These are phyloP conservation scores for Phanerochaete sordida DNA, from an alignment of 768 basidiomycete species.

Conservation along the genomic window DNA sequence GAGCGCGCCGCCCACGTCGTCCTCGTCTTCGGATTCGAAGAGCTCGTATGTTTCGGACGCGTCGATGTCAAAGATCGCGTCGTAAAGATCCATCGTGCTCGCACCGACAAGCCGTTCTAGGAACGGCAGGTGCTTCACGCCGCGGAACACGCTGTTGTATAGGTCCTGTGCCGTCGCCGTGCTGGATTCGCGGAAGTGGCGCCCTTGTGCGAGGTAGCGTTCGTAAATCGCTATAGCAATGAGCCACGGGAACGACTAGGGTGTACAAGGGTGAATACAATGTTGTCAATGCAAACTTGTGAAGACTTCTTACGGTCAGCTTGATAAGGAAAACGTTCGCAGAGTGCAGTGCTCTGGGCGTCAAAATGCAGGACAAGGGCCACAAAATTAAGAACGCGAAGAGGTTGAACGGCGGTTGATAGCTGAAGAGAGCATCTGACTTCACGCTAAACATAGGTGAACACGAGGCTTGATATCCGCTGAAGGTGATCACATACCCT, in stretches of 20 bases:
- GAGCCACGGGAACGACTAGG: slow-evolving; percentile 72
- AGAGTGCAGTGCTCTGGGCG: slow-evolving; percentile 77
- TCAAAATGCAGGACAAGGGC: slow-evolving; percentile 70
- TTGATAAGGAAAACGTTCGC: slow-evolving; percentile 85
- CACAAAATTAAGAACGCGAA: slow-evolving; percentile 78
- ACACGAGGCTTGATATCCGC: background rate
- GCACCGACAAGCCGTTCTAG: slow-evolving; percentile 77
- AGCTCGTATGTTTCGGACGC: slow-evolving; percentile 41
- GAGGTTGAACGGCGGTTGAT: slow-evolving; percentile 88
- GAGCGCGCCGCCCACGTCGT: slow-evolving; percentile 1
- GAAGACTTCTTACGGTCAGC: slow-evolving; percentile 50
- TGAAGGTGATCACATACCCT: slow-evolving; percentile 46
- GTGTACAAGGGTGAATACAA: background rate
- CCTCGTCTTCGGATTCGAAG: slow-evolving; percentile 46
- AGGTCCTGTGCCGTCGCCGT: slow-evolving; percentile 51
- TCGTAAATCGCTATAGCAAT: slow-evolving; percentile 78
- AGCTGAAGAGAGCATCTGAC: slow-evolving; percentile 86
- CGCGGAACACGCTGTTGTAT: slow-evolving; percentile 64
- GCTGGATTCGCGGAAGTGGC: slow-evolving; percentile 46
- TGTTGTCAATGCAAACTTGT: background rate
- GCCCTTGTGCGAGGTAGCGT: slow-evolving; percentile 55
- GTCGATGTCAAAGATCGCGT: slow-evolving; percentile 78
- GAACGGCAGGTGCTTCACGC: slow-evolving; percentile 70
- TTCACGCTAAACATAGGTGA: slow-evolving; percentile 59
- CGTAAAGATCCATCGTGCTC: slow-evolving; percentile 61